Percentiles rank a stretch among this genome's conserved stretches.
Conservation (phyloP, 1,139 yeast species). For the Lodderomyces metapsilosis region DNA sequence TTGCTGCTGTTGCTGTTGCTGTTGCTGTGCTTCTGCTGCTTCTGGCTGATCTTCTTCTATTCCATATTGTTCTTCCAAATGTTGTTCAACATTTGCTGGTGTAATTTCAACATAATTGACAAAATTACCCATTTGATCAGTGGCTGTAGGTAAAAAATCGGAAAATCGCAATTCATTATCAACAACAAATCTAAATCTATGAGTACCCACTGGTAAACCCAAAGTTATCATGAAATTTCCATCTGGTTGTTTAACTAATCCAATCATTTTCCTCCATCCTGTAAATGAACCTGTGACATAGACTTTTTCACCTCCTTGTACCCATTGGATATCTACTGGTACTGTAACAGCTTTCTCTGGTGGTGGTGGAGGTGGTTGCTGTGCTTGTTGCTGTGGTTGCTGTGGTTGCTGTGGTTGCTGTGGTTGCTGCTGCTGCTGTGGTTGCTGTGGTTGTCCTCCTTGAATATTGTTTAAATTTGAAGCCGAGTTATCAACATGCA, state of each 20-base stretch:
- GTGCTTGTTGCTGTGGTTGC: conserved; percentile 11
- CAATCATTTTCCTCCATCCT: conserved; percentile 53
- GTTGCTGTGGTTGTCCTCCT: conserved; percentile 14
- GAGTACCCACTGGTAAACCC: conserved; percentile 49
- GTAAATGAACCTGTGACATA: conserved; percentile 52
- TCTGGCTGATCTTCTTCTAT: conserved; percentile 14
- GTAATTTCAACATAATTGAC: conserved; percentile 50
- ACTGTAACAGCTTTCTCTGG: conserved; percentile 41
- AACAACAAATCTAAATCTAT: conserved; percentile 46
- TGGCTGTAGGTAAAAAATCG: conserved; percentile 48
- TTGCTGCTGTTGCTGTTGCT: conserved; percentile 3
- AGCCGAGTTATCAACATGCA: conserved; percentile 22
- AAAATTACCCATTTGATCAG: conserved; percentile 52
- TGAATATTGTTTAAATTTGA: conserved; percentile 12
- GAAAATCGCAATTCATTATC: conserved; percentile 49
- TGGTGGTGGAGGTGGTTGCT: conserved; percentile 22
- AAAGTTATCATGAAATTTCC: conserved; percentile 38
- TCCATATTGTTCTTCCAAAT: conserved; percentile 14
- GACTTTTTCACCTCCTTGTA: conserved; percentile 90
- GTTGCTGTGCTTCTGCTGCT: background rate
- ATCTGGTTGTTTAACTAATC: conserved; percentile 49
- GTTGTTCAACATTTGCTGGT: conserved; percentile 37
- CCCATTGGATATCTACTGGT: conserved; percentile 87
- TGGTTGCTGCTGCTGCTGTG: conserved; percentile 15
- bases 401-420: conserved; percentile 10